Evolutionary conservation across 257 asterid genomes (phyloP), one percentile per base, ranked within the genome.

Genomic region (Scutellaria galericulata): DNA sequence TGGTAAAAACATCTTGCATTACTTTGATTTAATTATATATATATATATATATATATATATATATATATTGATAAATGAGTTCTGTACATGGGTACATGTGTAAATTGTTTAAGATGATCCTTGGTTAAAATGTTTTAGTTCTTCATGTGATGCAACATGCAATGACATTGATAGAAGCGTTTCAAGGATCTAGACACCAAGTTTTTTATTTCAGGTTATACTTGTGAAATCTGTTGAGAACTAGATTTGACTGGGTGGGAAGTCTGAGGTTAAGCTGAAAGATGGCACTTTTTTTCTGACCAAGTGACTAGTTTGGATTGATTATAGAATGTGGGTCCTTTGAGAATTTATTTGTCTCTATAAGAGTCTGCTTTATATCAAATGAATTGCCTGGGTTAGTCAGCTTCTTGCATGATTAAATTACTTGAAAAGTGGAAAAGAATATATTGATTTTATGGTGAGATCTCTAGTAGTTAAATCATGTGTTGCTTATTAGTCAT

Each of bases 191-290:
- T 48, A 13, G 45, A 39, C 14, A 42, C 67, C 45, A 7, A n/a
- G 45, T 64, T 67, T 51, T 9, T 4, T 20, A 27, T 35, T 53
- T 62, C 40, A 50, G 44, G 50, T 70, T 20, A 12, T 61, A 68
- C 27, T 40, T 31, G 2, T 40, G 42, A 54, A 40, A 47, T 44
- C 10, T 20, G 47, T 24, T 52, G 57, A 57, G 15, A 11, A 27
- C 59, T 12, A 24, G 54, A 50, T 6, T 24, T 59, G 54, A 68
- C 24, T 20, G 58, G 44, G 20, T 66, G 53, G 20, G 7, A 52
- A 35, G 4, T 68, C 54, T 18, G 57, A 45, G 66, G 37, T 75
- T 31, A 62, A 54, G 56, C 73, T 76, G 66, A 61, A 27, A 6
- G 18, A 11, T 42, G 64, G 11, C 59, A 41, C 2, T 39, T 57